Base-by-base conservation (phyloP, 2,329 filamentous ascomycete genomes). In the Geosmithia putterillii region DNA sequence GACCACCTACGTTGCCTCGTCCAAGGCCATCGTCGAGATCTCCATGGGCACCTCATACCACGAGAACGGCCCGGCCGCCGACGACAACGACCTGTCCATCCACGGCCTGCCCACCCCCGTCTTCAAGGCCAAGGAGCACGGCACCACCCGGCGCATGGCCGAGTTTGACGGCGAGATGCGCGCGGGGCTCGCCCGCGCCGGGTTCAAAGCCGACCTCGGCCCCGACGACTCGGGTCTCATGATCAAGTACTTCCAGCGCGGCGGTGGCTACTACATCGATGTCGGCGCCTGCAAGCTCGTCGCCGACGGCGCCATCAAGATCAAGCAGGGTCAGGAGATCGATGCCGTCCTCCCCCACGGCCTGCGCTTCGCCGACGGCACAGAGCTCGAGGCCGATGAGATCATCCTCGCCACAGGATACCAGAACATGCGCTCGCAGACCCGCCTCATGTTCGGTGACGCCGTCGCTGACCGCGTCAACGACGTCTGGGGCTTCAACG, bases 231-330 rank as follows among this genome's bases (percentile, higher is more conserved):
- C 69, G 0, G 79, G 80, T 0, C 62, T 83, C 3, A 67, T 76
- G 45, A 58, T 73, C 42, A 81, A 82, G 56, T 83, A 82, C 52
- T 67, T 80, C 48, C 75, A 79, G 50, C 70, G 75, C 2, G 79
- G 79, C 2, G 81, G 81, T 1, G 80, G 81, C 0, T 84, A 83
- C 54, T 84, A 84, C 58, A 80, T 84, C 47, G 77, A 85, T 47
- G 78, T 83, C 1, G 81, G 81, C 0, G 74, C 71, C 0, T 74
- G 73, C 0, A 59, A 74, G 51, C 65, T 83, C 20, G 81, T 85
- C 45, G 65, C 66, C 2, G 73, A 81, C 12, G 78, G 79, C 1
- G 76, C 75, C 53, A 76, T 85, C 55, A 76, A 75, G 50, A 62
- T 84, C 21, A 75, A 75, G 54, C 71, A 76, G 36, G 75, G 72